Conservation (phyloP, 2,329 filamentous ascomycete genomes). For the Sarocladium kiliense region DNA sequence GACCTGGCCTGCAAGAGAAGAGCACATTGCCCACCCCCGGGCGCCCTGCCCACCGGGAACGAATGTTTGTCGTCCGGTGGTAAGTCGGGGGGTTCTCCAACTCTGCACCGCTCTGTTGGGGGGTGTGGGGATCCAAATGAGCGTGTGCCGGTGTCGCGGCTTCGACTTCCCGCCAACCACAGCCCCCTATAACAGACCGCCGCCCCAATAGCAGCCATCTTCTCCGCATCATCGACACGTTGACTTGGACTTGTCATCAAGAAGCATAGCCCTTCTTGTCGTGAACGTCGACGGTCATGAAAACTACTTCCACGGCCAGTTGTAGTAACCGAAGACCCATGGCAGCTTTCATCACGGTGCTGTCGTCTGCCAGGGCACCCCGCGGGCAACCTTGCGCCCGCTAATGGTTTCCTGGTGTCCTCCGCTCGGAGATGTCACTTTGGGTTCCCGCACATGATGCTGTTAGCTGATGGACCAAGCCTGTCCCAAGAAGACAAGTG, state of each 20-base stretch:
- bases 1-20: background rate
- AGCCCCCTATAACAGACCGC: conserved; percentile 1
- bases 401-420: background rate
- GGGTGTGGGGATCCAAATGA: background rate
- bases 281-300: background rate
- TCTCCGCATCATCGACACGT: conserved; percentile 7
- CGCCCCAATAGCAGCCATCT: background rate
- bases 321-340: background rate
- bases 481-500: background rate
- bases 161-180: conserved; percentile 8
- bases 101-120: background rate
- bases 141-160: conserved; percentile 5
- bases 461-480: background rate
- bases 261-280: background rate
- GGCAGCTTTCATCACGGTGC: background rate
- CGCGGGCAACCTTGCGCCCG: background rate
- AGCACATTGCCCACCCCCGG: background rate
- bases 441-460: background rate
- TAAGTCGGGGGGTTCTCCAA: conserved; percentile 7
- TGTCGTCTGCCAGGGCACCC: background rate
- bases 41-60: background rate
- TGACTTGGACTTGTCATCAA: background rate
- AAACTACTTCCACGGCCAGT: background rate
- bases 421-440: background rate
- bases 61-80: background rate